These are phyloP conservation scores for Annulohypoxylon moriforme DNA, from an alignment of 495 filamentous ascomycete species.

Conservation along the genomic window DNA sequence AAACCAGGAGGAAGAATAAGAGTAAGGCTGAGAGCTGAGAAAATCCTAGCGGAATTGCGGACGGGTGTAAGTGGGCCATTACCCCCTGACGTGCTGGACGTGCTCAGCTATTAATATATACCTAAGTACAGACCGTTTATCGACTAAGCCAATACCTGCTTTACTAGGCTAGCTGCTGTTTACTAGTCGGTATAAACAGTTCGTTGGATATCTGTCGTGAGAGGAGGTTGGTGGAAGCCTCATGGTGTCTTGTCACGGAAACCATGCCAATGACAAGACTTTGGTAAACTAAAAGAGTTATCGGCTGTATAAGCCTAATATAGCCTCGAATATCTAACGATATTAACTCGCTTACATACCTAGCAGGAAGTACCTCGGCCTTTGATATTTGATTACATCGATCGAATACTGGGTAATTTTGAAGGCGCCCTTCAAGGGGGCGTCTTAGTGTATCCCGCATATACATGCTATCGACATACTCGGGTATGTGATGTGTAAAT, in stretches of 20 bases:
- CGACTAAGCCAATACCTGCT: constrained; percentile 5
- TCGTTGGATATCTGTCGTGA: background rate
- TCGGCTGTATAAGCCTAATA: background rate
- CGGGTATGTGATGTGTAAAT: background rate
- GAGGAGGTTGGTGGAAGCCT: background rate
- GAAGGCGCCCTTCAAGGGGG: background rate
- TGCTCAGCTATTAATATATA: constrained; percentile 11
- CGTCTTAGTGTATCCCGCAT: background rate
- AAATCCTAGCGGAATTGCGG: constrained; percentile 26
- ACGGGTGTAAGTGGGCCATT: constrained; percentile 34
- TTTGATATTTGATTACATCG: background rate
- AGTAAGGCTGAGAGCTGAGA: constrained; percentile 37
- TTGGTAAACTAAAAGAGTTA: background rate
- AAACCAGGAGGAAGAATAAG: constrained; percentile 10
- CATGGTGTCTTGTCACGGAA: background rate
- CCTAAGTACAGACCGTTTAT: background rate
- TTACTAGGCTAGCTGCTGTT: background rate
- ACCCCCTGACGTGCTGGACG: constrained; percentile 22
- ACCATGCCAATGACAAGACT: background rate
- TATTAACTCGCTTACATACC: background rate
- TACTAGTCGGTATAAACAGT: background rate
- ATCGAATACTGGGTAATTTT: background rate
- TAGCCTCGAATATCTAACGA: background rate
- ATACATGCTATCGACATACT: background rate
- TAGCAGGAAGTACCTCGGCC: background rate